Percentiles rank a stretch among this genome's conserved stretches.
Evolutionary conservation across 2,329 filamentous ascomycete genomes (phyloP).

Genomic region (Fusarium proliferatum): DNA sequence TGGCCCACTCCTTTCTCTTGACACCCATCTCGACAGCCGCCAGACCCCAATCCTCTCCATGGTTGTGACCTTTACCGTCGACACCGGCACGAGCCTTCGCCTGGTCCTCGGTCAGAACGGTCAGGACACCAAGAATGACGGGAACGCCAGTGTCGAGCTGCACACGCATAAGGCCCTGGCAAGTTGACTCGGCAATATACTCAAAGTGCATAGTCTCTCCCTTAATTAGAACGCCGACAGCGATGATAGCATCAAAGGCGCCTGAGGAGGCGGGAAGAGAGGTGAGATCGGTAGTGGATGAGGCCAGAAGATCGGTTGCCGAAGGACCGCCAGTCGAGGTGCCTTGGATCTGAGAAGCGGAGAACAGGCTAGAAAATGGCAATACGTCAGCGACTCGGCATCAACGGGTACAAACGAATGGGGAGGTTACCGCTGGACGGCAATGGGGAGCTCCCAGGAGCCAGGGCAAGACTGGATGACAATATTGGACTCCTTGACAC

Average conservation of each 20-base stretch:
- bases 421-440: constrained; percentile 77
- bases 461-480: constrained; percentile 90
- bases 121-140: constrained; percentile 92
- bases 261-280: constrained; percentile 58
- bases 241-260: constrained; percentile 93
- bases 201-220: constrained; percentile 99
- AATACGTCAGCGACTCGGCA: constrained; percentile 27
- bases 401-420: not conserved
- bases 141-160: constrained; percentile 90
- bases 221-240: constrained; percentile 96
- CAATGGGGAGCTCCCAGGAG: constrained; percentile 93
- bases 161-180: constrained; percentile 92
- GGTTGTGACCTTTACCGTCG: constrained; percentile 78
- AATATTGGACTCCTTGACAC: constrained; percentile 90
- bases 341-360: constrained; percentile 87
- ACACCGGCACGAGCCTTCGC: constrained; percentile 86
- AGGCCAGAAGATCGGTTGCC: constrained; percentile 80
- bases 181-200: constrained; percentile 93
- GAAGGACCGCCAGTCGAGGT: constrained; percentile 70
- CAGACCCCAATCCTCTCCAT: constrained; percentile 95
- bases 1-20: constrained; percentile 86
- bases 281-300: constrained; percentile 74
- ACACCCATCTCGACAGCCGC: constrained; percentile 94
- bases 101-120: constrained; percentile 88
- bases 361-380: constrained; percentile 71